phyloP scores from a whole-genome alignment of 1,139 yeast genomes.

The Magnusiomyces sp. region DNA sequence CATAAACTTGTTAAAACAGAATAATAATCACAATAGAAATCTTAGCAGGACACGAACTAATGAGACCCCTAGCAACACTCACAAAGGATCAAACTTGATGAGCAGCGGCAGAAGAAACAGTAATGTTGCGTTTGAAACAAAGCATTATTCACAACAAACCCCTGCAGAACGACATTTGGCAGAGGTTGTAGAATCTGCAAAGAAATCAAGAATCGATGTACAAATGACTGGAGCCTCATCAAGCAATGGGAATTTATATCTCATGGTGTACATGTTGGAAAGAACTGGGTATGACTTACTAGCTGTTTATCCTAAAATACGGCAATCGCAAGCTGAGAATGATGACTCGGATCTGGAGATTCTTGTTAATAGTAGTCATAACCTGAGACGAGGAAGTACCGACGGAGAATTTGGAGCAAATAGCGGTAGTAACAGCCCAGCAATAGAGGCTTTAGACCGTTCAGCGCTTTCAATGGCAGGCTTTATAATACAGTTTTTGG shows the following conservation, averaged over 20 bases:
- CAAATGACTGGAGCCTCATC: too few relatives aligned
- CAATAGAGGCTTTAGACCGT: conserved; percentile 24
- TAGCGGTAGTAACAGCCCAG: too few relatives aligned
- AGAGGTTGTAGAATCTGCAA: conserved; percentile 12
- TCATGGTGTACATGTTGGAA: conserved; percentile 14
- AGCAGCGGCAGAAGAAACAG: too few relatives aligned
- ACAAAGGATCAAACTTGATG: too few relatives aligned
- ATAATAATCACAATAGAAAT: too few relatives aligned
- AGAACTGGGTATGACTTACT: conserved; percentile 15
- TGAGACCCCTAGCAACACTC: too few relatives aligned
- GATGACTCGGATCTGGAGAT: too few relatives aligned
- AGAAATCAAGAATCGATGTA: neutral
- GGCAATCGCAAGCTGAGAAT: conserved; percentile 7
- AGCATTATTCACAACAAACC: conserved; percentile 12
- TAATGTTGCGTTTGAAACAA: neutral
- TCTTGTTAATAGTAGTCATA: conserved; percentile 10
- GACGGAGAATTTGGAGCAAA: too few relatives aligned
- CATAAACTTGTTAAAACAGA: too few relatives aligned
- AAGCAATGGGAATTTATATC: neutral
- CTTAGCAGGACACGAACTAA: too few relatives aligned
- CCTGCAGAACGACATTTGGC: conserved; percentile 24
- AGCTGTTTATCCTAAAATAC: conserved; percentile 1
- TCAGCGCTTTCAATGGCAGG: conserved; percentile 26
- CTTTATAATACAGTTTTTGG: conserved; percentile 19
- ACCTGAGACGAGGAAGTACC: conserved; percentile 14